Conservation (phyloP, 805 yeast genomes). For the Ogataea degrootiae region DNA sequence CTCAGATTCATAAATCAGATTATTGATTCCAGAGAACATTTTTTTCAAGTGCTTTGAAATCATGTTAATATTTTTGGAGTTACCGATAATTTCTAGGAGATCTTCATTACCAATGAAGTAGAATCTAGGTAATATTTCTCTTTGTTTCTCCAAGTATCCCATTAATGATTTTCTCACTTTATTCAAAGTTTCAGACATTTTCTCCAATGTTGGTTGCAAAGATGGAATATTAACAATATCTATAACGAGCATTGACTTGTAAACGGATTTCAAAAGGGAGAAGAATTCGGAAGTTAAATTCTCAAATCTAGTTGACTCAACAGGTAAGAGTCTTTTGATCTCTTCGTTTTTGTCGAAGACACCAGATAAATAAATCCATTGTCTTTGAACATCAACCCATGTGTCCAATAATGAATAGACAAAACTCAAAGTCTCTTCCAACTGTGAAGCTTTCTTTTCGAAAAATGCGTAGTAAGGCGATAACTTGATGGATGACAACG, state of each 20-base stretch:
- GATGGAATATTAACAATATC: slow-evolving; percentile 52
- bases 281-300: slow-evolving; percentile 59
- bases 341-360: slow-evolving; percentile 60
- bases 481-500: slow-evolving; percentile 63
- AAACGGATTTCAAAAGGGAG: slow-evolving; percentile 44
- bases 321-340: slow-evolving; percentile 57
- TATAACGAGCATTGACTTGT: slow-evolving; percentile 45
- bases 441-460: slow-evolving; percentile 47
- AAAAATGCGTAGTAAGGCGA: slow-evolving; percentile 60
- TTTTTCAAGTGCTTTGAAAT: slow-evolving; percentile 60
- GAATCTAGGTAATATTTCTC: slow-evolving; percentile 74
- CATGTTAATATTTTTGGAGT: slow-evolving; percentile 39
- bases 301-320: slow-evolving; percentile 63
- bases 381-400: slow-evolving; percentile 85
- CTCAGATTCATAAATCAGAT: slow-evolving; percentile 32
- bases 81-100: slow-evolving; percentile 75
- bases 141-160: slow-evolving; percentile 75
- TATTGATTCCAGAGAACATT: slow-evolving; percentile 63
- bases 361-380: slow-evolving; percentile 83
- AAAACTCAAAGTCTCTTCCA: slow-evolving; percentile 53
- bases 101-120: slow-evolving; percentile 91
- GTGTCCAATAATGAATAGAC: slow-evolving; percentile 50
- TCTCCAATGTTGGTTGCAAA: slow-evolving; percentile 40
- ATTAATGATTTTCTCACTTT: slow-evolving; percentile 62
- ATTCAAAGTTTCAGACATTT: slow-evolving; percentile 49